A percentile compares a stretch with the other conserved stretches of the same genome.
Conservation (phyloP, 768 basidiomycete genomes). For the Agrocybe pediades region DNA sequence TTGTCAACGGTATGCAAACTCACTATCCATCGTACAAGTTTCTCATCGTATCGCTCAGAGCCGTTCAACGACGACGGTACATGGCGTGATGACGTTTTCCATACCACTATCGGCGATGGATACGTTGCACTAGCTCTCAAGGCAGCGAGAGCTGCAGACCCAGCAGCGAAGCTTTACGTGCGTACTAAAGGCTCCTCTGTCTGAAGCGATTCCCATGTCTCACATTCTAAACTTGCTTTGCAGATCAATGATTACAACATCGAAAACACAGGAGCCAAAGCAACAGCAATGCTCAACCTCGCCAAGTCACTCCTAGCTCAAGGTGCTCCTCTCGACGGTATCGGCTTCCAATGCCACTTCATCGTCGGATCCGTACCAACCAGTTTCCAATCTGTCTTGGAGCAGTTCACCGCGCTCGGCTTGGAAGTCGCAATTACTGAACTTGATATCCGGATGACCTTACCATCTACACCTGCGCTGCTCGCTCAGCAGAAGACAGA, state of each 20-base stretch:
- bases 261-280: conserved; percentile 49
- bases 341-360: conserved; percentile 64
- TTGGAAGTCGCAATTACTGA: conserved; percentile 72
- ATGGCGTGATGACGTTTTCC: conserved; percentile 54
- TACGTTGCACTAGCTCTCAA: conserved; percentile 54
- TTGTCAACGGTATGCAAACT: conserved; percentile 45
- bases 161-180: conserved; percentile 58
- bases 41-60: conserved; percentile 26
- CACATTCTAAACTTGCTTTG: neutral
- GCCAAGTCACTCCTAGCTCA: conserved; percentile 46
- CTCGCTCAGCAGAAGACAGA: conserved; percentile 58
- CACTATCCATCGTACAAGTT: neutral
- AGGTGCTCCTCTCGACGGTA: conserved; percentile 58
- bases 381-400: conserved; percentile 46
- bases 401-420: conserved; percentile 58
- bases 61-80: conserved; percentile 65
- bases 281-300: conserved; percentile 56
- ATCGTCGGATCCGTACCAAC: conserved; percentile 59
- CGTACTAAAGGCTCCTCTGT: conserved; percentile 5
- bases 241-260: conserved; percentile 45
- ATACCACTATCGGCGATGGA: conserved; percentile 45
- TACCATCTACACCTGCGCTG: conserved; percentile 49
- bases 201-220: neutral
- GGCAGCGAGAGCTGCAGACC: conserved; percentile 56
- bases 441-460: conserved; percentile 63